Base-by-base conservation (phyloP, 441 rosid species). In the Isatis lusitanica region DNA sequence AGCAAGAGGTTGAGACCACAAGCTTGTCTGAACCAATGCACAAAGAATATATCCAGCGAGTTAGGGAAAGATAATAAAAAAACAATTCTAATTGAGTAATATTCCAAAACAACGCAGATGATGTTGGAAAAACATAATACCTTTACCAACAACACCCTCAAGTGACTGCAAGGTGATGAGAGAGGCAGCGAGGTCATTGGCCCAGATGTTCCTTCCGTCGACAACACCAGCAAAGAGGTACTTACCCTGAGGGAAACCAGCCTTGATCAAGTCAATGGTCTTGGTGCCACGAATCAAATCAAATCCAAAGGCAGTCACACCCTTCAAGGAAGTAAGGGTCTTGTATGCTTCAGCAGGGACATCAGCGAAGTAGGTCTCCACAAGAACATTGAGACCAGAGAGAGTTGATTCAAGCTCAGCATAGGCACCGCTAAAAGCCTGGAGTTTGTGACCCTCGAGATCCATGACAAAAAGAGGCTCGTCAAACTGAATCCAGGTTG, bases 151-250 rank as follows among this genome's bases (percentile, higher is more conserved):
- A 62, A 87, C 68, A 35, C 91, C 85, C 80, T 88, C 96, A 71
- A 94, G 91, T 52, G 81, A 74, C 66, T 71, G 60, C 64, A 94
- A 83, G 71, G 85, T 79, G 69, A 70, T 76, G 36, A 92, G 85
- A 74, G 98, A 94, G 51, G 89, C 78, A 84, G 93, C 85, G 61
- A 92, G 98, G 74, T 94, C 94, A 75, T 92, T 92, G 64, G 98
- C 98, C 99, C 99, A 94, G 77, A 94, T 90, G 87, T 94, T 94
- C 84, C 98, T 89, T 76, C 98, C 98, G 65, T 94, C 98, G 78
- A 92, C 97, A 52, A 94, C 90, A 35, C 99, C 99, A 85, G 96
- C 96, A 70, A 94, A 92, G 40, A 94, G 94, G 78, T 85, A 85
- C 78, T 94, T 94, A 18, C 91, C 97, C 67, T 81, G 9, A 5